A percentile compares a stretch with the other conserved stretches of the same genome.
Evolutionary conservation across 78 protist genomes (phyloP).

Genomic region (Dictyostelium brefeldianum): DNA sequence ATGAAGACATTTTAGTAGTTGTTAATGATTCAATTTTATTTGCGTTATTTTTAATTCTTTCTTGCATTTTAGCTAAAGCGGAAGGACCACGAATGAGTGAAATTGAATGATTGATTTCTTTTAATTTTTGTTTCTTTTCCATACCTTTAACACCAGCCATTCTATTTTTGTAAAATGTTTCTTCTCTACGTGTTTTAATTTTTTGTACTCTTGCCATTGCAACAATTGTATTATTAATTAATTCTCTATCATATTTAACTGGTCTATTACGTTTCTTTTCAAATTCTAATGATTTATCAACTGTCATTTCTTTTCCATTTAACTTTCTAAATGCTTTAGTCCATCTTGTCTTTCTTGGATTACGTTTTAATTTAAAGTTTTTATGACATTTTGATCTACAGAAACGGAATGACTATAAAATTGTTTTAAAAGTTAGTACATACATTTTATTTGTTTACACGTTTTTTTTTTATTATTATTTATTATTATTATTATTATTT

Average conservation of each 20-base stretch:
- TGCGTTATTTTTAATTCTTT: constrained; percentile 18
- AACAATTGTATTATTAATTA: constrained; percentile 34
- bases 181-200: constrained; percentile 51
- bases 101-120: constrained; percentile 39
- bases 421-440: too few relatives aligned
- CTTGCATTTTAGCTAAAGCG: constrained; percentile 41
- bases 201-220: constrained; percentile 66
- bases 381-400: constrained; percentile 98
- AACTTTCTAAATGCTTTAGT: constrained; percentile 98
- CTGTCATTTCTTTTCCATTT: constrained; percentile 97
- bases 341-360: constrained; percentile 99
- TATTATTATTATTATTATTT: neutral
- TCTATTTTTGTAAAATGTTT: constrained; percentile 32
- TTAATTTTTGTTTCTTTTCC: constrained; percentile 7
- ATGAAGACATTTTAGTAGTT: constrained; percentile 12
- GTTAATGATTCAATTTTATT: constrained; percentile 12
- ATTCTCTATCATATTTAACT: constrained; percentile 96
- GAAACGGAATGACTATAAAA: constrained; percentile 85
- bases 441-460: neutral
- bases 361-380: constrained; percentile 97
- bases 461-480: neutral
- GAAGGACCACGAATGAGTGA: constrained; percentile 57
- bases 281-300: constrained; percentile 96
- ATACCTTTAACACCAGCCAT: constrained; percentile 29
- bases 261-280: constrained; percentile 97